phyloP scores from a whole-genome alignment of 192 early-diverging fungal species.

The Entomortierella chlamydospora region DNA sequence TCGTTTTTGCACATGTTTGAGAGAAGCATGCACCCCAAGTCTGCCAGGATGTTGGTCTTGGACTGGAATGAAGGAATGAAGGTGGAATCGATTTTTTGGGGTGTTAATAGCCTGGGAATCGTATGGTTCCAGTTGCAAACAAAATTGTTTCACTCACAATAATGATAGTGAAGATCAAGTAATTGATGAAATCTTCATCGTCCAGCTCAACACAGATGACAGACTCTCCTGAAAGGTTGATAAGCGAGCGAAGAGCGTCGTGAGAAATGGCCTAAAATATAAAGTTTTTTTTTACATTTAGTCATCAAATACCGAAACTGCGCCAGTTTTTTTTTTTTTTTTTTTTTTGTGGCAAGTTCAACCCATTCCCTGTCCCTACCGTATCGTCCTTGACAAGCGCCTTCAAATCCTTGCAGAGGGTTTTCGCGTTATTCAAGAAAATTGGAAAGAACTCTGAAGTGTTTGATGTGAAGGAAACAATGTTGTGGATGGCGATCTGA shows the following conservation, averaged over 20 bases:
- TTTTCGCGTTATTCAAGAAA: slow-evolving; percentile 69
- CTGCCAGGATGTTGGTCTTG: slow-evolving; percentile 71
- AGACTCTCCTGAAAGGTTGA: slow-evolving; percentile 85
- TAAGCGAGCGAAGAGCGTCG: slow-evolving; percentile 81
- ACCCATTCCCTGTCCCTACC: slow-evolving; percentile 41
- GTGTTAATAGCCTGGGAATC: too few relatives aligned
- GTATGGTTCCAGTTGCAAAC: too few relatives aligned
- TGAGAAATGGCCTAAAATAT: slow-evolving; percentile 81
- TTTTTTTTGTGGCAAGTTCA: neutral
- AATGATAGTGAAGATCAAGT: slow-evolving; percentile 74
- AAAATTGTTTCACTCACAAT: slow-evolving; percentile 58
- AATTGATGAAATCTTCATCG: slow-evolving; percentile 76
- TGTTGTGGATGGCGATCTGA: slow-evolving; percentile 81
- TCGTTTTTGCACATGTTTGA: slow-evolving; percentile 90
- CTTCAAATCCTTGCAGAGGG: slow-evolving; percentile 75
- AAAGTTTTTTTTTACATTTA: neutral
- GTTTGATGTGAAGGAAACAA: slow-evolving; percentile 75
- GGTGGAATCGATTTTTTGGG: neutral
- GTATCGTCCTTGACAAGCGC: slow-evolving; percentile 75
- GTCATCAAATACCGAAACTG: neutral
- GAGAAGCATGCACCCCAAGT: slow-evolving; percentile 89
- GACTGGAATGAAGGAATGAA: slow-evolving; percentile 13
- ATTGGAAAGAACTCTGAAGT: slow-evolving; percentile 69
- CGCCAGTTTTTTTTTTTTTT: neutral
- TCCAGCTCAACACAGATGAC: slow-evolving; percentile 72